Percentiles rank a stretch among this genome's conserved stretches.
Evolutionary conservation across 2,329 filamentous ascomycete species (phyloP).

Genomic region (Fusarium austroafricanum): DNA sequence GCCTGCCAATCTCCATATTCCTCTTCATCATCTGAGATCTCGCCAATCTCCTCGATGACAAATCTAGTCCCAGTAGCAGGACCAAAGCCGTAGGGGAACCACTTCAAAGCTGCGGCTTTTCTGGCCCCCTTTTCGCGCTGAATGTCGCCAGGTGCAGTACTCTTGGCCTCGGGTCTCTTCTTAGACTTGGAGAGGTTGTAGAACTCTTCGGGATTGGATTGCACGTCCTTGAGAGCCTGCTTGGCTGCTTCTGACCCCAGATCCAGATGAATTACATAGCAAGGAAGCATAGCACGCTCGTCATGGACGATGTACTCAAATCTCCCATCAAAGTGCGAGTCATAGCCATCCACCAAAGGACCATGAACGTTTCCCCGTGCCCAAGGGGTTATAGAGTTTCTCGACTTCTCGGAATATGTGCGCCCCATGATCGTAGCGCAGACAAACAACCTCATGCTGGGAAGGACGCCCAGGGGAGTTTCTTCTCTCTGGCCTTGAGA

Average conservation of each 20-base stretch:
- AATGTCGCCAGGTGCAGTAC: slow-evolving; percentile 49
- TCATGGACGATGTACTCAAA: slow-evolving; percentile 59
- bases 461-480: slow-evolving; percentile 48
- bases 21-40: slow-evolving; percentile 56
- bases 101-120: slow-evolving; percentile 57
- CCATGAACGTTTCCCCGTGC: slow-evolving; percentile 17
- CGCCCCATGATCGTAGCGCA: slow-evolving; percentile 61
- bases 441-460: slow-evolving; percentile 56
- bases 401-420: slow-evolving; percentile 13
- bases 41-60: slow-evolving; percentile 59
- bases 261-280: slow-evolving; percentile 60
- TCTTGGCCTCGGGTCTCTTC: neutral
- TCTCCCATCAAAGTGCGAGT: slow-evolving; percentile 54
- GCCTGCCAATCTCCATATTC: slow-evolving; percentile 57
- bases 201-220: slow-evolving; percentile 23
- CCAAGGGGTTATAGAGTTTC: neutral
- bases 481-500: slow-evolving; percentile 42
- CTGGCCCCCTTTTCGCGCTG: slow-evolving; percentile 53
- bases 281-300: slow-evolving; percentile 56
- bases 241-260: slow-evolving; percentile 50
- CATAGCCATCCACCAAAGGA: slow-evolving; percentile 45
- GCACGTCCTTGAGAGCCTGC: slow-evolving; percentile 33
- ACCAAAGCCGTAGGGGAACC: slow-evolving; percentile 60
- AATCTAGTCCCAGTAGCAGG: slow-evolving; percentile 56
- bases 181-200: neutral